phyloP scores from a whole-genome alignment of 257 asterid genomes.

The Lantana camara region DNA sequence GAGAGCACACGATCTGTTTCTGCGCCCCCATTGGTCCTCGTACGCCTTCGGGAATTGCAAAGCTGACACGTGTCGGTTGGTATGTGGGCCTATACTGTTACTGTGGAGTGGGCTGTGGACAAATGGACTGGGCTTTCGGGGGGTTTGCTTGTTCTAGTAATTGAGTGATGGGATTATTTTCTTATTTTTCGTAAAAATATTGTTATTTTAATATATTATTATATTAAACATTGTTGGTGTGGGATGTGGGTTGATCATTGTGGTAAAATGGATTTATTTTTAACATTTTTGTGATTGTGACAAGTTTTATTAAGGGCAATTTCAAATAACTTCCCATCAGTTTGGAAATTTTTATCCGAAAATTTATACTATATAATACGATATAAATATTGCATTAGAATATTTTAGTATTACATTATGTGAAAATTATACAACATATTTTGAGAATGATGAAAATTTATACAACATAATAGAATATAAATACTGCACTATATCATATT shows the following conservation, averaged over 20 bases:
- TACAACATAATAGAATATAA: no score
- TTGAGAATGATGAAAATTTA: no score
- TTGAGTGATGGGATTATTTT: neutral
- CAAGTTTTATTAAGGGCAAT: no score
- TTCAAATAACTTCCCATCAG: no score
- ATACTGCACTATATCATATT: no score
- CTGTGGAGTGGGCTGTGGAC: slow-evolving; percentile 17
- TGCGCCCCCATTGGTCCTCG: slow-evolving; percentile 50
- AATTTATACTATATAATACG: no score
- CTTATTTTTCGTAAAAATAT: no score
- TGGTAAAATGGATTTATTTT: neutral
- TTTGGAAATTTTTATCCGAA: no score
- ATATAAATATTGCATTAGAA: no score
- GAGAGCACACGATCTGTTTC: slow-evolving; percentile 84
- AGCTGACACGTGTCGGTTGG: slow-evolving; percentile 45
- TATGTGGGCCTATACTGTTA: neutral
- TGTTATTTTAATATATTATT: no score
- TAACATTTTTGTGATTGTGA: neutral
- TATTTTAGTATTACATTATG: no score
- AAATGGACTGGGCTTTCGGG: slow-evolving; percentile 26
- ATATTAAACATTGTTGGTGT: neutral
- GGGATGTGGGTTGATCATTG: slow-evolving; percentile 8
- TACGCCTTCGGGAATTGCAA: slow-evolving; percentile 3
- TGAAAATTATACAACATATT: no score
- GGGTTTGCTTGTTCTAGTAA: neutral